These are phyloP conservation scores for Plasmodium adleri DNA, from an alignment of 169 alveolate species.

Conservation along the genomic window DNA sequence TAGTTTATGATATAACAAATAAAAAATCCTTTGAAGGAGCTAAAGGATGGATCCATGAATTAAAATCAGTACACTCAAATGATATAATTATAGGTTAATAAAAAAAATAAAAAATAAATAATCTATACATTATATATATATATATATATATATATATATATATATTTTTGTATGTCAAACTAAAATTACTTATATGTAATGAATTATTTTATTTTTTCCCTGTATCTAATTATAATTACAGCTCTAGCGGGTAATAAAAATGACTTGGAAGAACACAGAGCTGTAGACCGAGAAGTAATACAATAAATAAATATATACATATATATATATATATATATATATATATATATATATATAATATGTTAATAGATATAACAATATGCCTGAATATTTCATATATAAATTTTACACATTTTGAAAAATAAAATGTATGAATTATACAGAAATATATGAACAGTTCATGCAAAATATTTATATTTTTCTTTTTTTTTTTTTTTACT, in stretches of 20 bases:
- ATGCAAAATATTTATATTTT: conserved; percentile 16
- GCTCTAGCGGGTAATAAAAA: conserved; percentile 93
- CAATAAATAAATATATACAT: background rate
- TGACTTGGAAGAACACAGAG: conserved; percentile 89
- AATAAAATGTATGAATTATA: background rate
- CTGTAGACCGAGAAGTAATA: conserved; percentile 89
- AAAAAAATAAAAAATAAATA: no score
- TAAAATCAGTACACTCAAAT: conserved; percentile 87
- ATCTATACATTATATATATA: no score
- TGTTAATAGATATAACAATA: background rate
- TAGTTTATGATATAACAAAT: conserved; percentile 92
- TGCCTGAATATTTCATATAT: no score
- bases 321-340: background rate
- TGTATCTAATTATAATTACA: conserved; percentile 24
- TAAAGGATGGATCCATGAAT: conserved; percentile 92
- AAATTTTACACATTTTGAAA: background rate
- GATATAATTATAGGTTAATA: conserved; percentile 83
- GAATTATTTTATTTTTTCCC: background rate
- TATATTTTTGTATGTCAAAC: no score
- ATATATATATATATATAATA: background rate
- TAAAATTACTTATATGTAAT: no score
- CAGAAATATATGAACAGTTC: conserved; percentile 3
- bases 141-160: background rate
- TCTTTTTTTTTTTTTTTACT: conserved; percentile 16
- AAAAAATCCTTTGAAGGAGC: conserved; percentile 91